Percentiles rank a stretch among this genome's conserved stretches.
Conservation (phyloP, 345 rosid genomes). For the Eucalyptus rudis region DNA sequence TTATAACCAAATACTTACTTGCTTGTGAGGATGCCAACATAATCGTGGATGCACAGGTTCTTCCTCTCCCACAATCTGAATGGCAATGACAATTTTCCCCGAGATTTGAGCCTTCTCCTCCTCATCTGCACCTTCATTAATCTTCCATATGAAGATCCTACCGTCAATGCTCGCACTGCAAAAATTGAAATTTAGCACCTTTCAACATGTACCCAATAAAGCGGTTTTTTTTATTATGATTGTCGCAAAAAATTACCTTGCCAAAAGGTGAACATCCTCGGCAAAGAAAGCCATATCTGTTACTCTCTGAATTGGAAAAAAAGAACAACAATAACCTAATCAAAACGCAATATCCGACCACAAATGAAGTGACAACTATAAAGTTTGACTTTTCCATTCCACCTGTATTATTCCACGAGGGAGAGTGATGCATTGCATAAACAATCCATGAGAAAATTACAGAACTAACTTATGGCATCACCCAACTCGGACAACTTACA, state of each 20-base stretch:
- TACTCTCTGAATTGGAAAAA: slow-evolving; percentile 24
- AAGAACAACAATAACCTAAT: neutral
- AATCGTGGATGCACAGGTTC: slow-evolving; percentile 44
- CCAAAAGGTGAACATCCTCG: slow-evolving; percentile 76
- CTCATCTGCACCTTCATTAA: slow-evolving; percentile 55
- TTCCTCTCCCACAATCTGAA: slow-evolving; percentile 39
- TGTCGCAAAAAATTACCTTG: slow-evolving; percentile 27
- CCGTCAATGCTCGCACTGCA: slow-evolving; percentile 63
- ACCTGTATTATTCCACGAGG: neutral
- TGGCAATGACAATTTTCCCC: slow-evolving; percentile 37
- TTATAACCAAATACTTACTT: slow-evolving; percentile 19
- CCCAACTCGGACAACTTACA: neutral
- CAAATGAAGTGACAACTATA: neutral
- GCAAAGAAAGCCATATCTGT: slow-evolving; percentile 80
- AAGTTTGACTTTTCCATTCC: neutral
- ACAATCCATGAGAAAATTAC: neutral
- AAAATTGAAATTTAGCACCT: neutral
- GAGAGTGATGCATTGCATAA: neutral
- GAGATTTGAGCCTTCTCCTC: slow-evolving; percentile 68
- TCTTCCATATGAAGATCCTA: slow-evolving; percentile 47
- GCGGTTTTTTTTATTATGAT: neutral
- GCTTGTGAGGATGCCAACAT: slow-evolving; percentile 82
- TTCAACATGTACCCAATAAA: neutral
- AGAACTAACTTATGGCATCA: neutral
- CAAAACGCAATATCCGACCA: neutral